These are phyloP conservation scores for Peterozyma toletana DNA, from an alignment of 805 yeast species.

Conservation along the genomic window DNA sequence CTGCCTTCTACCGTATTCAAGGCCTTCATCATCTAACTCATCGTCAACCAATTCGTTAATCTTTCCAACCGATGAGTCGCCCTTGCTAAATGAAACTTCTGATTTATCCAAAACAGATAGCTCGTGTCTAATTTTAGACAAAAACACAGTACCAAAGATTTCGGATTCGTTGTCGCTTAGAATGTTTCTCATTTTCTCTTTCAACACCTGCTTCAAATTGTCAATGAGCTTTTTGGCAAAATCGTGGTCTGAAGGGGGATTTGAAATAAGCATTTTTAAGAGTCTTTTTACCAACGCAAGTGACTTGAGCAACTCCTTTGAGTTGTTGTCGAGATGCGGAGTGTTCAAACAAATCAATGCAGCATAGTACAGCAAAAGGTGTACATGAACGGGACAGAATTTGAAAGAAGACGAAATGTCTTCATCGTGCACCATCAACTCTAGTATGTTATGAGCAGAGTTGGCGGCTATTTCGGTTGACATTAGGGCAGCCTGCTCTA, in stretches of 20 bases:
- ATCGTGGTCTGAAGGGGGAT: conserved; percentile 44
- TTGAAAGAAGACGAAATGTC: conserved; percentile 50
- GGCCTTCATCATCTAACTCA: conserved; percentile 9
- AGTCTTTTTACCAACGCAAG: conserved; percentile 36
- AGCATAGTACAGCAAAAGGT: conserved; percentile 64
- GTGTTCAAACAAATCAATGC: conserved; percentile 49
- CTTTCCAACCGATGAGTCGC: conserved; percentile 8
- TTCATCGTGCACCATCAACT: conserved; percentile 48
- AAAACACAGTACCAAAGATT: conserved; percentile 6
- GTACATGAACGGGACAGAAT: conserved; percentile 68
- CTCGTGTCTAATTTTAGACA: conserved; percentile 8
- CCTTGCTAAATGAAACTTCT: conserved; percentile 14
- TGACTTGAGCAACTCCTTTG: conserved; percentile 25
- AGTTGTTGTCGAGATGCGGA: conserved; percentile 20
- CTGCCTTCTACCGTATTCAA: conserved; percentile 14
- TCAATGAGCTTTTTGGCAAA: conserved; percentile 39
- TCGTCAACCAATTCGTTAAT: conserved; percentile 9
- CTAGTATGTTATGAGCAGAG: conserved; percentile 58
- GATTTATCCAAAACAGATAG: conserved; percentile 6
- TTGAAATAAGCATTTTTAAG: conserved; percentile 31
- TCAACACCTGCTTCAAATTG: conserved; percentile 18
- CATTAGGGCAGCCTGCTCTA: conserved; percentile 18
- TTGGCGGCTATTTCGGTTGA: conserved; percentile 43
- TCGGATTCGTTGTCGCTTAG: conserved; percentile 11
- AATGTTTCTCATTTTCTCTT: conserved; percentile 18